Base-by-base conservation (phyloP, 345 rosid genomes). In the Eucalyptus curtisii region DNA sequence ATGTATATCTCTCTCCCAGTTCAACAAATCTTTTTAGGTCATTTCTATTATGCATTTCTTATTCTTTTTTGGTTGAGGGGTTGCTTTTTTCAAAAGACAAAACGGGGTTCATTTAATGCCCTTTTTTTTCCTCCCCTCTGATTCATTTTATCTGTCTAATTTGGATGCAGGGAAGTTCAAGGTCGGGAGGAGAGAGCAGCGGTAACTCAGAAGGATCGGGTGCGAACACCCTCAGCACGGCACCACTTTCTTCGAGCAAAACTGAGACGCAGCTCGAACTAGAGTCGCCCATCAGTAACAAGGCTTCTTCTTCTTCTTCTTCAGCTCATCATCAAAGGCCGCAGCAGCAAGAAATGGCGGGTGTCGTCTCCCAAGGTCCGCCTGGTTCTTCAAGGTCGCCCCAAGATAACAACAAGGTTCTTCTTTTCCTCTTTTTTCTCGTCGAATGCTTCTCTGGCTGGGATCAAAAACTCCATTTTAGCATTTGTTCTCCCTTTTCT, bases 281-380 rank as follows among this genome's bases (percentile, higher is more conserved):
- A 44, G 99, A 97, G 91, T 96, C 99, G 88, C 97, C 99, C 9
- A 92, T 95, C 76, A 94, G 96, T 89, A 94, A 91, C 89, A 96
- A 94, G 80, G 91, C 92, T 49, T 88, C 94, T 87, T 90, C 94
- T 87, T 91, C 93, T 76, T 37, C 45, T 76, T 76, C 82, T 10
- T 37, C 82, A 76, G 82, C 82, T 37, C 82, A 76, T 76, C 82
- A 37, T 20, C 82, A 76, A 76, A 76, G 45, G 47, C 47, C 47
- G 12, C 82, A 37, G 82, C 82, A 37, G 13, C 47, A 37, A 76
- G 82, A 76, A 76, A 76, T 76, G 82, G 47, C 82, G 25, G 42
- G 82, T 11, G 82, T 40, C 82, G 82, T 76, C 47, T 76, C 45
- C 82, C 27, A 76, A 76, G 82, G 40, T 76, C 82, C 47, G 22